Base-by-base conservation (phyloP, 2,329 filamentous ascomycete species). In the Drechslerella stenobrocha region DNA sequence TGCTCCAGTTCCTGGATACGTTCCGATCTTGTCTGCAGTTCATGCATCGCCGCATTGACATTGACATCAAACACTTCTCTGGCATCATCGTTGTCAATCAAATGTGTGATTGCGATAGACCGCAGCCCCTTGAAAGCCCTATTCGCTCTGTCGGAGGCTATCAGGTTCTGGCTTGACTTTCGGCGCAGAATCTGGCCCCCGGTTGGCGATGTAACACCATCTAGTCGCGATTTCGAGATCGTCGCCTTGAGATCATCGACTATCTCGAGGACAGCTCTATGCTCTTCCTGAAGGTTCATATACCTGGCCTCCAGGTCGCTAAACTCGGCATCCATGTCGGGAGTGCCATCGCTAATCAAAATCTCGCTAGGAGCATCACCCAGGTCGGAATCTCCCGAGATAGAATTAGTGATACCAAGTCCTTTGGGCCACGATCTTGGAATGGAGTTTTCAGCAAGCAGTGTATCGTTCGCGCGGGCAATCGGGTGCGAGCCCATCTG, bases 1-100 rank as follows among this genome's bases (percentile, higher is more conserved):
- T 85, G 85, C 76, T 98, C 93, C 11, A 98, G 81, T 73, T 91
- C 86, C 74, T 95, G 89, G 53, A 96, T 91, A 24, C 91, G 86
- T 76, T 97, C 91, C 35, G 91, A 91, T 40, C 91, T 85, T 7
- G 82, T 82, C 71, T 96, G 88, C 30, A 98, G 81, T 75, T 98
- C 93, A 73, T 93, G 89, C 86, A 96, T 92, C 61, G 92, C 90
- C 1, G 89, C 83, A 74, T 93, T 93, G 40, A 98, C 79, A 75
- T 96, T 95, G 47, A 93, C 79, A 75, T 97, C 93, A 73, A 97
- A 97, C 74, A 85, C 92, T 73, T 96, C 90, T 82, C 95, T 88
- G 0, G 86, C 83, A 72, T 96, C 92, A 0, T 90, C 88, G 58
- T 88, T 82, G 11, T 82, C 79, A 70, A 93, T 89, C 70, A 98